phyloP scores from a whole-genome alignment of 1,284 basidiomycete species.

The Stygiomarasmius scandens region DNA sequence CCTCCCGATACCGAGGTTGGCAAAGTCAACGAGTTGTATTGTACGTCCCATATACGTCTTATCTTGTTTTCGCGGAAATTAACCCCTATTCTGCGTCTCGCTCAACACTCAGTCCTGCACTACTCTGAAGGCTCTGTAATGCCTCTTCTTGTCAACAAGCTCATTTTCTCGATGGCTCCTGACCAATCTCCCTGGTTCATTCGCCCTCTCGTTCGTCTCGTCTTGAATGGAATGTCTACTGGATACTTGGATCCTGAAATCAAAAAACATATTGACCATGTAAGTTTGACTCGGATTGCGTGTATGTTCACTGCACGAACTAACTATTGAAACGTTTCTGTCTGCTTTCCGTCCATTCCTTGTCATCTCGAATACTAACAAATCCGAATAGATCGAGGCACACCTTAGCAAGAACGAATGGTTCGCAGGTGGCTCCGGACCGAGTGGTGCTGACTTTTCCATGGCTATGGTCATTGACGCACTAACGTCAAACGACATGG shows the following conservation, averaged over 20 bases:
- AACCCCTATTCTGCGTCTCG: background rate
- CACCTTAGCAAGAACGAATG: constrained; percentile 6
- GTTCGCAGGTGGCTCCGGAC: constrained; percentile 8
- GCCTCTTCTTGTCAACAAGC: constrained; percentile 28
- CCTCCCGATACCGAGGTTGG: constrained; percentile 14
- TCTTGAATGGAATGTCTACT: background rate
- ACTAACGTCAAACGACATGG: background rate
- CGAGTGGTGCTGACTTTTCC: constrained; percentile 8
- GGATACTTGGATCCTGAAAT: constrained; percentile 7
- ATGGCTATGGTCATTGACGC: constrained; percentile 8
- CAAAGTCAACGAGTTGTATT: constrained; percentile 23
- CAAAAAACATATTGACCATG: background rate
- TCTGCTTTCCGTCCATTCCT: background rate
- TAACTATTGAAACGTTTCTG: background rate
- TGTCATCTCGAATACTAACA: no score
- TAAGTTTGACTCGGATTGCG: background rate
- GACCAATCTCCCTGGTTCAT: constrained; percentile 5
- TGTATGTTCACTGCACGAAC: no score
- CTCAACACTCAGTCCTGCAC: constrained; percentile 31
- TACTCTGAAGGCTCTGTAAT: constrained; percentile 45
- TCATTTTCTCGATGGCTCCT: background rate
- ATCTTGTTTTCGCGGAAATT: constrained; percentile 5
- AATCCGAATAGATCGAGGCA: constrained; percentile 8
- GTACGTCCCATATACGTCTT: constrained; percentile 38
- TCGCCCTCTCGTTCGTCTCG: background rate